Conservation (phyloP, 176 grass and related monocot genomes). For the Rhipidocladum racemiflorum region DNA sequence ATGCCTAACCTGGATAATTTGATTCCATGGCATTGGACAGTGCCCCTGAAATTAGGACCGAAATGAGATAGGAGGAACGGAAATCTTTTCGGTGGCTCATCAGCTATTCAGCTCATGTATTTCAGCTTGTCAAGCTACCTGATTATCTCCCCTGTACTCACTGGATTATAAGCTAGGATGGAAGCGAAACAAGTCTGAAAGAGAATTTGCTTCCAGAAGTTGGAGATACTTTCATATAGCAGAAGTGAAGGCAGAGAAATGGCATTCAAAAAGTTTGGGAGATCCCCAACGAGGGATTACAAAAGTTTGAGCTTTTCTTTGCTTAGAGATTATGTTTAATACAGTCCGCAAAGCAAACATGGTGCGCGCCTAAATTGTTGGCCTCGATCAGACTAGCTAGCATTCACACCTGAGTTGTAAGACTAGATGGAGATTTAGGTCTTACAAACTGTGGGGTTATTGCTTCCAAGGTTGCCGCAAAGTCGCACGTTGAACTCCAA, state of each 20-base stretch:
- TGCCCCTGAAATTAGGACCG: not conserved
- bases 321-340: conserved; percentile 15
- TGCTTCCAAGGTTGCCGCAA: not conserved
- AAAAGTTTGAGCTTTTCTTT: conserved; percentile 4
- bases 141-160: not conserved
- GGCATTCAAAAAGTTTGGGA: conserved; percentile 24
- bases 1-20: not conserved
- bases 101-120: not conserved
- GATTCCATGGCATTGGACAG: not conserved
- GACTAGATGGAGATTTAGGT: not conserved
- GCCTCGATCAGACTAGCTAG: conserved; percentile 5
- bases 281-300: conserved; percentile 25
- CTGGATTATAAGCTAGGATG: not conserved
- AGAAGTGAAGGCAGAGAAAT: not conserved
- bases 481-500: not conserved
- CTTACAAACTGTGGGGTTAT: not conserved
- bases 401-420: conserved; percentile 40
- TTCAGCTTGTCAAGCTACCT: not conserved
- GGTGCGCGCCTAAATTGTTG: conserved; percentile 41
- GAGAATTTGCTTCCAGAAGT: not conserved
- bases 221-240: not conserved
- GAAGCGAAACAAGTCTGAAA: not conserved
- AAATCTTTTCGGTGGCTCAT: not conserved
- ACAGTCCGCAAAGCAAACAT: conserved; percentile 17
- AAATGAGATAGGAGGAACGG: not conserved